phyloP scores from a whole-genome alignment of 2,329 filamentous ascomycete genomes.

The Malbranchea zuffiana region DNA sequence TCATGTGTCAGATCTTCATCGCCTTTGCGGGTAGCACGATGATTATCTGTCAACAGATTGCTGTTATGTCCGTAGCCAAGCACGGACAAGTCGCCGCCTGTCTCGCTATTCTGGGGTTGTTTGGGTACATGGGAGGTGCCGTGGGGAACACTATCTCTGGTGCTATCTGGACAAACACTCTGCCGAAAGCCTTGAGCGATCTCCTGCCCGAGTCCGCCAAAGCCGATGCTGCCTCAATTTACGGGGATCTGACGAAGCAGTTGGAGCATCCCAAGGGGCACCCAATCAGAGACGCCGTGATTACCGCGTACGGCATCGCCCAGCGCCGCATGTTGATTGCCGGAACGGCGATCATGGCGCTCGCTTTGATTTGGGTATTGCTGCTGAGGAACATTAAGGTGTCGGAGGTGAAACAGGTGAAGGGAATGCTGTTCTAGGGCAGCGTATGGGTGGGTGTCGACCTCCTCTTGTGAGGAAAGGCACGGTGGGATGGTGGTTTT shows the following conservation, averaged over 20 bases:
- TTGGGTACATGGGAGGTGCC: conserved; percentile 21
- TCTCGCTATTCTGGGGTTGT: conserved; percentile 20
- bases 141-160: conserved; percentile 20
- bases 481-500: too few relatives aligned
- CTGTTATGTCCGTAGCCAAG: conserved; percentile 43
- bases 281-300: conserved; percentile 33
- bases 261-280: conserved; percentile 29
- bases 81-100: conserved; percentile 41
- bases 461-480: too few relatives aligned
- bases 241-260: conserved; percentile 17
- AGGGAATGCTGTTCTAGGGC: conserved; percentile 30
- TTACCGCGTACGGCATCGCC: conserved; percentile 36
- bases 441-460: too few relatives aligned
- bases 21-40: conserved; percentile 42
- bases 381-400: conserved; percentile 42
- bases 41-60: conserved; percentile 43
- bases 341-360: conserved; percentile 17
- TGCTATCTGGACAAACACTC: conserved; percentile 23
- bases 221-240: conserved; percentile 15
- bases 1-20: conserved; percentile 44
- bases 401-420: conserved; percentile 25
- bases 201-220: conserved; percentile 17
- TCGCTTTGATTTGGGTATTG: conserved; percentile 24
- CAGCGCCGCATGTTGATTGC: conserved; percentile 35
- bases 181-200: conserved; percentile 13